Conservation (phyloP, 2,329 filamentous ascomycete genomes). For the Chaetomium sp. region DNA sequence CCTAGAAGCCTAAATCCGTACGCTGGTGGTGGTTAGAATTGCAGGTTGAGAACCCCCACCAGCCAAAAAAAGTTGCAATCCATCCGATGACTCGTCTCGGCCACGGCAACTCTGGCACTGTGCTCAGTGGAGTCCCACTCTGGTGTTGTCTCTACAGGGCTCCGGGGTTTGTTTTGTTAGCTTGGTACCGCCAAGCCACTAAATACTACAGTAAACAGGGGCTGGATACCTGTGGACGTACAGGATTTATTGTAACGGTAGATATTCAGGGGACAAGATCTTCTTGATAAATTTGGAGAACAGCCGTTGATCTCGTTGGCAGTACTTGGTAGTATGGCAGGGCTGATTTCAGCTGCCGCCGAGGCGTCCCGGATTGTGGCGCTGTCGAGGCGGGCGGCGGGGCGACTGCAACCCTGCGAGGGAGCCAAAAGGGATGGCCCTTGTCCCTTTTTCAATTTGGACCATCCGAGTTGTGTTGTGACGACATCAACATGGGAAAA, state of each 20-base stretch:
- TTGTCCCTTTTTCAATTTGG: background rate
- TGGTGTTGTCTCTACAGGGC: too few relatives aligned
- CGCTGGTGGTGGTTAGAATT: background rate
- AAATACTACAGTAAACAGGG: too few relatives aligned
- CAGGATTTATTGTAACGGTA: too few relatives aligned
- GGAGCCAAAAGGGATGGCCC: background rate
- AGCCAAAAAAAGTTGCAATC: background rate
- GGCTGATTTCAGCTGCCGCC: background rate
- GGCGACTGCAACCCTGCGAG: background rate
- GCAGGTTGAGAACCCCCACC: background rate
- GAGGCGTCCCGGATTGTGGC: background rate
- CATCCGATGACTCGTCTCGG: slow-evolving; percentile 18
- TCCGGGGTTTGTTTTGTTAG: too few relatives aligned
- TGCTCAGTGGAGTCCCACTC: too few relatives aligned
- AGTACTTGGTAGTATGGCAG: too few relatives aligned
- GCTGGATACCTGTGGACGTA: too few relatives aligned
- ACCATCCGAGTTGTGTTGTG: background rate
- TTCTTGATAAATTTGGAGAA: too few relatives aligned
- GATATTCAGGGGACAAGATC: too few relatives aligned
- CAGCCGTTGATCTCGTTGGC: too few relatives aligned
- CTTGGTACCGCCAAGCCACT: too few relatives aligned
- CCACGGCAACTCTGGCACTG: slow-evolving; percentile 1
- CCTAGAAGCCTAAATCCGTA: background rate
- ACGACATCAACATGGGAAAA: background rate
- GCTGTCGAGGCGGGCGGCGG: background rate